phyloP scores from a whole-genome alignment of 345 rosid genomes.

The Citrus reticulata region DNA sequence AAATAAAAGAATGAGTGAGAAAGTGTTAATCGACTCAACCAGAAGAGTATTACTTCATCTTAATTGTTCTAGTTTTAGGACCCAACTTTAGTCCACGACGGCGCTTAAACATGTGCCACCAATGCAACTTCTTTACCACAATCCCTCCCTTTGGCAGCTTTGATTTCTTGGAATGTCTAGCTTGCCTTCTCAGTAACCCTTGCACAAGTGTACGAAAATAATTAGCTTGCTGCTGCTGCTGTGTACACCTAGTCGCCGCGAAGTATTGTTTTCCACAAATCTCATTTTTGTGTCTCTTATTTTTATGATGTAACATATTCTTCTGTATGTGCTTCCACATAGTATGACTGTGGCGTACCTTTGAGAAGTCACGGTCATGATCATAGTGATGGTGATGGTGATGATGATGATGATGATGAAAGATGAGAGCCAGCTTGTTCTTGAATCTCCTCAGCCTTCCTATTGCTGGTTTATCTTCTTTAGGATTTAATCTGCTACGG shows the following conservation, averaged over 20 bases:
- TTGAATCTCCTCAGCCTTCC: slow-evolving; percentile 52
- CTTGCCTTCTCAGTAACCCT: slow-evolving; percentile 44
- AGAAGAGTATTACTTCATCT: not conserved
- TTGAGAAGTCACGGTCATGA: not conserved
- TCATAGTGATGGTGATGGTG: slow-evolving; percentile 23
- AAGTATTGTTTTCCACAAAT: slow-evolving; percentile 6
- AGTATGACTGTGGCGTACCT: slow-evolving; percentile 12
- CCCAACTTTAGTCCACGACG: slow-evolving; percentile 36
- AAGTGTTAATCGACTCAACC: no score
- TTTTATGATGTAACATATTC: slow-evolving; percentile 18
- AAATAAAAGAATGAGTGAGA: no score
- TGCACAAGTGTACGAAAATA: slow-evolving; percentile 43
- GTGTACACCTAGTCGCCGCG: not conserved
- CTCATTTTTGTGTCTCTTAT: slow-evolving; percentile 2
- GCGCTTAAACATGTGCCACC: slow-evolving; percentile 40
- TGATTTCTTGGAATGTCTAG: slow-evolving; percentile 36
- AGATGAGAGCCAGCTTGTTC: slow-evolving; percentile 55
- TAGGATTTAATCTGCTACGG: slow-evolving; percentile 15
- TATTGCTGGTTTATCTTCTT: slow-evolving; percentile 12
- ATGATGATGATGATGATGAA: slow-evolving; percentile 69
- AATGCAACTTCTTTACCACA: slow-evolving; percentile 17
- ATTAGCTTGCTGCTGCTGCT: slow-evolving; percentile 11
- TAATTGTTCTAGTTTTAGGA: slow-evolving; percentile 10
- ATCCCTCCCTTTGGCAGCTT: slow-evolving; percentile 3
- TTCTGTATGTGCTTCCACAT: slow-evolving; percentile 39